These are phyloP conservation scores for Solanum hybrid DNA, from an alignment of 305 asterid species.

Conservation along the genomic window DNA sequence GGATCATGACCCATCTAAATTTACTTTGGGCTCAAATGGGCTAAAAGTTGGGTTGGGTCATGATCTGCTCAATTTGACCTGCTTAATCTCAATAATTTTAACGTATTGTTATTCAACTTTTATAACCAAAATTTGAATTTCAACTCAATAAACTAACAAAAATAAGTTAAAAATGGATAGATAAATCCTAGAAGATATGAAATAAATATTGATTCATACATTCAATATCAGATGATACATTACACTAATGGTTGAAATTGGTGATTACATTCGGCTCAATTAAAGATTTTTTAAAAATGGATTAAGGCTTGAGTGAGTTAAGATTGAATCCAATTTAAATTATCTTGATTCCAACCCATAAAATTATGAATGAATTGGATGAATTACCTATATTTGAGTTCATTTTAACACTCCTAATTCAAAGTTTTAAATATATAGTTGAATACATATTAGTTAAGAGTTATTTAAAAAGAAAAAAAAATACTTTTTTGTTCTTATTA, in stretches of 20 bases:
- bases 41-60: too few relatives aligned
- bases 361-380: too few relatives aligned
- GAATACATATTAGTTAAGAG: not conserved
- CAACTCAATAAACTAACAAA: not conserved
- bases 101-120: too few relatives aligned
- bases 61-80: too few relatives aligned
- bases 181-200: not conserved
- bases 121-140: not conserved
- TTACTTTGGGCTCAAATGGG: too few relatives aligned
- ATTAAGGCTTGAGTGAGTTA: too few relatives aligned
- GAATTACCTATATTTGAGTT: not conserved
- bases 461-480: not conserved
- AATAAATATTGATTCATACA: not conserved
- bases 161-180: not conserved
- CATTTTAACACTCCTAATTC: not conserved
- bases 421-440: not conserved
- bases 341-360: too few relatives aligned
- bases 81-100: too few relatives aligned
- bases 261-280: not conserved
- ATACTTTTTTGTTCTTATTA: too few relatives aligned
- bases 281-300: too few relatives aligned
- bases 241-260: not conserved
- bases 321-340: not conserved
- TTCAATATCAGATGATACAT: too few relatives aligned
- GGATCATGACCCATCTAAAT: too few relatives aligned